Evolutionary conservation across 306 rosid species (phyloP).

Genomic region (Cucurbita argyrosperma): DNA sequence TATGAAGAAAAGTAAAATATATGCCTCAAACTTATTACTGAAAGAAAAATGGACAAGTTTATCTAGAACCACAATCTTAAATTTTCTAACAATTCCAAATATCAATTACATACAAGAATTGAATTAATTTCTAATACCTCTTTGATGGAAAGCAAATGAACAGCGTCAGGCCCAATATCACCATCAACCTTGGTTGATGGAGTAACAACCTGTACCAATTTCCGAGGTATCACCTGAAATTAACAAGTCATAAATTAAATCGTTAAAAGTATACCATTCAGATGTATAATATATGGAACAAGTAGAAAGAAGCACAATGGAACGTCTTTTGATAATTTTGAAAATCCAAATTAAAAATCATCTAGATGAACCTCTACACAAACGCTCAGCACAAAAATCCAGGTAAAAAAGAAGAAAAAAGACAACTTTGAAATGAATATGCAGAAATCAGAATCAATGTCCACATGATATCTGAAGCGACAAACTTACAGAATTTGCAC

Average conservation of each 20-base stretch:
- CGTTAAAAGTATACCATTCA: not conserved
- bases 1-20: not conserved
- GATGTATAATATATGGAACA: not conserved
- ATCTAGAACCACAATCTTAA: not conserved
- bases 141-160: slow-evolving; percentile 72
- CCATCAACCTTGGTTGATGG: slow-evolving; percentile 69
- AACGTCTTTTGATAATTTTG: too few species aligned
- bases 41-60: not conserved
- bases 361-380: not conserved
- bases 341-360: not conserved
- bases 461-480: not conserved
- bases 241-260: not conserved
- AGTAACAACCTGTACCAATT: slow-evolving; percentile 69
- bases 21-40: not conserved
- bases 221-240: slow-evolving; percentile 57
- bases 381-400: too few species aligned
- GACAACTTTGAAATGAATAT: not conserved
- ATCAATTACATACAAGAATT: not conserved
- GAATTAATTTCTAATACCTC: slow-evolving; percentile 34
- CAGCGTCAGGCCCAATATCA: slow-evolving; percentile 75
- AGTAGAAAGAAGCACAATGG: not conserved
- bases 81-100: not conserved
- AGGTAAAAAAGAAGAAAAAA: too few species aligned
- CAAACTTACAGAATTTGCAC: slow-evolving; percentile 69
- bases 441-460: not conserved